Base-by-base conservation (phyloP, 2,329 filamentous ascomycete genomes). In the Pseudocercospora macadamiae region DNA sequence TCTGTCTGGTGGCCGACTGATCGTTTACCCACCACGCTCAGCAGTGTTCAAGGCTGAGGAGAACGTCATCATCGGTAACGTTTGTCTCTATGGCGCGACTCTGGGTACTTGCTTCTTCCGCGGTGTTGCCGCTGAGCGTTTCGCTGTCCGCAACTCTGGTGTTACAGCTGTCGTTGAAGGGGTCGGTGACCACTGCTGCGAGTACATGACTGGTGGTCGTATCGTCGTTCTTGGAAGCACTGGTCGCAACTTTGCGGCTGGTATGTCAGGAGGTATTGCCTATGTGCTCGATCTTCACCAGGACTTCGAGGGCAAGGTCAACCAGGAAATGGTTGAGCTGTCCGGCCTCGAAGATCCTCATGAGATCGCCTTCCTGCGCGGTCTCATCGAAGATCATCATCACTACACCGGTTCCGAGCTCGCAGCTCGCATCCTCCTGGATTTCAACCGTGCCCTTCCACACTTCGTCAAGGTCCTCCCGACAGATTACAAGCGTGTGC, bases 121-220 rank as follows among this genome's bases (percentile, higher is more conserved):
- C 64, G 93, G 93, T 84, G 87, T 96, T 63, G 93, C 93, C 71
- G 93, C 93, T 39, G 93, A 97, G 82, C 90, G 93, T 71, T 97
- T 97, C 75, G 93, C 92, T 62, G 93, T 97, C 66, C 89, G 93
- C 68, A 97, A 97, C 82, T 97, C 93, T 1, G 93, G 93, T 78
- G 93, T 91, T 51, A 96, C 89, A 25, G 92, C 93, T n/a, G 90
- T 97, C 65, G 93, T 97, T 63, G 93, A 97, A 78, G 93, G 93
- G 78, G 86, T 96, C 65, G 93, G 93, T 82, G 93, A 97, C 76
- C 93, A 97, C 75, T 90, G 91, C 63, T 97, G 93, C 74, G 93
- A 97, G 82, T 97, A 97, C 84, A 97, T 97, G 93, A 97, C 93
- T 71, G 93, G 93, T 74, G 93, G 93, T 73, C 91, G 93, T 72